Base-by-base conservation (phyloP, 2,329 filamentous ascomycete genomes). In the Hirsutella minnesotensis region DNA sequence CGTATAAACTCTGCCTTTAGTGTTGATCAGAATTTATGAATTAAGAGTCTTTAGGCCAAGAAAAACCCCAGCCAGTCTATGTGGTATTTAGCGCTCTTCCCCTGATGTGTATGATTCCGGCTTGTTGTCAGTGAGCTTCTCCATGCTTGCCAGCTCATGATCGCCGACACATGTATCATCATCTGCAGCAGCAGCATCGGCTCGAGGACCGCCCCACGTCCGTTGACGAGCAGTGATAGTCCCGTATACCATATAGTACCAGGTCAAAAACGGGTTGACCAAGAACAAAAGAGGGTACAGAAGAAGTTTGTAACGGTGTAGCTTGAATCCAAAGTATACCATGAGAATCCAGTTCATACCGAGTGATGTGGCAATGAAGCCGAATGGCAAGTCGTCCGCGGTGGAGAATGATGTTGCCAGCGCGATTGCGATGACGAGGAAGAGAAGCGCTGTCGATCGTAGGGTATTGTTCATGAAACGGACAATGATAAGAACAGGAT, bases 401-500 rank as follows among this genome's bases (percentile, higher is more conserved):
- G 73, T 82, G 59, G 87, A 87, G 1, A 83, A 85, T 0, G 88
- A 95, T 5, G 86, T 92, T 44, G 89, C 71, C 44, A 98, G 69
- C 4, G 90, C 88, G 39, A 96, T 70, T 2, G 89, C 72, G 78
- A 95, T 84, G 66, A 95, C 86, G 66, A 95, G 92, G 67, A 96
- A 95, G 1, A 96, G 74, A 35, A 96, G 69, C 0, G 89, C 87
- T 1, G 90, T 98, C 3, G 90, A 95, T 46, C 90, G 79, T 54
- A 96, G 95, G 1, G 89, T 95, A 66, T 95, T 94, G 55, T 95
- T 89, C 76, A 92, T 86, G 61, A 96, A 92, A 31, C 90, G 81
- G 34, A 96, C 82, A 31, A 94, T 56, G 40, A 89, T 81, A 36
- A 98, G 72, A 41, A 95, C 72, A 0, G 92, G 88, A 61, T 96